These are phyloP conservation scores for Spencermartinsiella europaea DNA, from an alignment of 805 yeast genomes.

Conservation along the genomic window DNA sequence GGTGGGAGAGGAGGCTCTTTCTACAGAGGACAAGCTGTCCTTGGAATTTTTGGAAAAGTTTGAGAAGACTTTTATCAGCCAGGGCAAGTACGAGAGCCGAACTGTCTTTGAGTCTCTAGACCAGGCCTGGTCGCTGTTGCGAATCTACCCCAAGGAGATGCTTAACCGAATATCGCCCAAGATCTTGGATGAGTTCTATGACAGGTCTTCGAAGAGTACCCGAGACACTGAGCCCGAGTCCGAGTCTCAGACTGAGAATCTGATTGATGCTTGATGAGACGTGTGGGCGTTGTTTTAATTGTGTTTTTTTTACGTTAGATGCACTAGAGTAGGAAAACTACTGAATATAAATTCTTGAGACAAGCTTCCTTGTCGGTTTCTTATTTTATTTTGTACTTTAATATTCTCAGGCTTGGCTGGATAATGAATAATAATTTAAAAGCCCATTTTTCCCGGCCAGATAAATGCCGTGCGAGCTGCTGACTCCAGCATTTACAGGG, in stretches of 20 bases:
- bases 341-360: background rate
- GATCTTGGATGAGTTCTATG: conserved; percentile 92
- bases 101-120: conserved; percentile 91
- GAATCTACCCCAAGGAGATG: conserved; percentile 99
- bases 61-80: conserved; percentile 90
- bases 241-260: conserved; percentile 30
- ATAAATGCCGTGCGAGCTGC: background rate
- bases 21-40: conserved; percentile 95
- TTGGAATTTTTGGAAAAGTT: conserved; percentile 97
- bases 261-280: conserved; percentile 40
- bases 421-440: background rate
- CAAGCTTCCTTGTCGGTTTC: background rate
- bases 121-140: conserved; percentile 95
- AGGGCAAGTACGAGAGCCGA: conserved; percentile 97
- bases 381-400: background rate
- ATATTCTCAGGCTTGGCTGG: background rate
- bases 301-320: conserved; percentile 1
- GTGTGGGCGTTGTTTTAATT: conserved; percentile 5
- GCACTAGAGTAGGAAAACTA: background rate
- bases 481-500: background rate
- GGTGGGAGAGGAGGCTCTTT: conserved; percentile 98
- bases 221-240: conserved; percentile 38
- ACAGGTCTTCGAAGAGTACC: conserved; percentile 46
- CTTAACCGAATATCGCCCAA: conserved; percentile 98
- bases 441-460: background rate